These are phyloP conservation scores for Firmiana major DNA, from an alignment of 345 rosid species.

Conservation along the genomic window DNA sequence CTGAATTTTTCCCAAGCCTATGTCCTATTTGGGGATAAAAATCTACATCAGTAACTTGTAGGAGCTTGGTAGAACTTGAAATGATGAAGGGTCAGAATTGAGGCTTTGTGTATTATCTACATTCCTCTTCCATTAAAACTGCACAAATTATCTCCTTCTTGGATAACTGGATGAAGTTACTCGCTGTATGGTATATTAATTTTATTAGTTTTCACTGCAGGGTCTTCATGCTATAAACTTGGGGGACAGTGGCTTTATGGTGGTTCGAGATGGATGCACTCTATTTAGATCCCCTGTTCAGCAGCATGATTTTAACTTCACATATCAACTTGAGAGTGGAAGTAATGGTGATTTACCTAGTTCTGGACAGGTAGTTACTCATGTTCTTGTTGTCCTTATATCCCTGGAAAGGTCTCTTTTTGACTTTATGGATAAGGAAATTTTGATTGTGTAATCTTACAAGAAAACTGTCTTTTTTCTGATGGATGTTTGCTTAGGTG, in stretches of 20 bases:
- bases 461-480: background rate
- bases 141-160: no score
- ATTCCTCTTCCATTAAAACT: background rate
- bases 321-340: conserved; percentile 92
- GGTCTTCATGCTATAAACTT: conserved; percentile 77
- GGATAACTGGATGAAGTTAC: background rate
- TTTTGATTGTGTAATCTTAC: background rate
- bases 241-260: conserved; percentile 98
- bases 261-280: conserved; percentile 90
- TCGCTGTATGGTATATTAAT: background rate
- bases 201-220: conserved; percentile 28
- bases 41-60: background rate
- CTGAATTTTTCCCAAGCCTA: background rate
- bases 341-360: conserved; percentile 83
- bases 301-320: conserved; percentile 92
- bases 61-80: background rate
- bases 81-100: background rate
- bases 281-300: conserved; percentile 92
- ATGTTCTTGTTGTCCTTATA: background rate
- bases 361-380: conserved; percentile 67
- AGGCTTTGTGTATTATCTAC: background rate
- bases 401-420: background rate
- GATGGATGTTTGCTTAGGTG: background rate
- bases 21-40: background rate
- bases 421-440: background rate